Evolutionary conservation across 1,139 yeast species (phyloP).

Genomic region (Spencermartinsiella ligniputridi): DNA sequence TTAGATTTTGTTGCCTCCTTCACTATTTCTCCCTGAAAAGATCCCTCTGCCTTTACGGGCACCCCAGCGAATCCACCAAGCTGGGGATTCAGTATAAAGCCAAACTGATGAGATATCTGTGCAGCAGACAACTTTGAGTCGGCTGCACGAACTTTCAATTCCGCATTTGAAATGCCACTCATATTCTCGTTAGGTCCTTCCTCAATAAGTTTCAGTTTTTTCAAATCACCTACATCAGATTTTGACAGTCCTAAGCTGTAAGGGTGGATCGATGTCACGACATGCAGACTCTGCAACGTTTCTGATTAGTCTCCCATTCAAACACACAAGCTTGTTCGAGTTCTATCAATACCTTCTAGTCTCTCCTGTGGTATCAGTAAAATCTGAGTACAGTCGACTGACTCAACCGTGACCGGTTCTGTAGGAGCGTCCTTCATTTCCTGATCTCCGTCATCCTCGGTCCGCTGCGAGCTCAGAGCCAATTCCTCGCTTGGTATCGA

Average conservation of each 20-base stretch:
- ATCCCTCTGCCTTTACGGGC: not conserved
- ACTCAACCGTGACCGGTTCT: not conserved
- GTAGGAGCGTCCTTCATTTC: not conserved
- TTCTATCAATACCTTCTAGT: slow-evolving; percentile 10
- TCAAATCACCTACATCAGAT: slow-evolving; percentile 11
- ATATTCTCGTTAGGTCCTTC: slow-evolving; percentile 2
- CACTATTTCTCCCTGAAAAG: not conserved
- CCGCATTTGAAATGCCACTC: slow-evolving; percentile 1
- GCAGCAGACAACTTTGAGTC: not conserved
- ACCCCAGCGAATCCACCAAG: not conserved
- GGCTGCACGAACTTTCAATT: not conserved
- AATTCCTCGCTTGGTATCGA: slow-evolving; percentile 2
- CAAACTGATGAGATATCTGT: not conserved
- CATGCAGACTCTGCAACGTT: slow-evolving; percentile 13
- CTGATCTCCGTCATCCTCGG: not conserved
- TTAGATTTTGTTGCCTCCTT: not conserved
- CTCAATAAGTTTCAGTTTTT: no score
- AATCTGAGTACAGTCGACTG: slow-evolving; percentile 2
- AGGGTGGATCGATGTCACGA: slow-evolving; percentile 18
- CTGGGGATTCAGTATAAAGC: not conserved
- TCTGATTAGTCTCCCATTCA: slow-evolving; percentile 8
- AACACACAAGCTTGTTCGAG: not conserved
- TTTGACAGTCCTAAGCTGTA: slow-evolving; percentile 21
- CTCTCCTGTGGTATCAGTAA: slow-evolving; percentile 12
- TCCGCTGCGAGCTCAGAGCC: slow-evolving; percentile 2